phyloP scores from a whole-genome alignment of 202 grass and related monocot genomes.

The Miscanthus sacchariflorus region DNA sequence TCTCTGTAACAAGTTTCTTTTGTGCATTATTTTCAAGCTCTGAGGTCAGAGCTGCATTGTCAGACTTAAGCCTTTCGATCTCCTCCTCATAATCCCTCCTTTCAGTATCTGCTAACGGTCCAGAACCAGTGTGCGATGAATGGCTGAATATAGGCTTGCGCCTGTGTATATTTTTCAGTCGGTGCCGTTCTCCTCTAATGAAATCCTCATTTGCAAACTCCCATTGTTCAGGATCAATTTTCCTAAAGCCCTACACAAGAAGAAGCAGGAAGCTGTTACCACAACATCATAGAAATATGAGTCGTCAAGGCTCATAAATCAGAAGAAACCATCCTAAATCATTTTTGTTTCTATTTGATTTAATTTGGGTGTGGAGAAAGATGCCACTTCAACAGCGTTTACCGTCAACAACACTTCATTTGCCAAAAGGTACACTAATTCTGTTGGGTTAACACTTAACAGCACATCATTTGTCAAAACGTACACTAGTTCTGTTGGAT shows the following conservation, averaged over 20 bases:
- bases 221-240: constrained; percentile 94
- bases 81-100: constrained; percentile 77
- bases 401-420: neutral
- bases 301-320: neutral
- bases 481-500: constrained; percentile 12
- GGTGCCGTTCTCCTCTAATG: constrained; percentile 62
- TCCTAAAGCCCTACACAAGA: constrained; percentile 81
- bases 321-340: constrained; percentile 23
- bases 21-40: constrained; percentile 75
- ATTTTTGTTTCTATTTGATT: neutral
- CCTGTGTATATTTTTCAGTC: constrained; percentile 88
- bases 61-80: constrained; percentile 74
- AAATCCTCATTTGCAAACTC: constrained; percentile 96
- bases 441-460: neutral
- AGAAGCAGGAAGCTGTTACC: constrained; percentile 2
- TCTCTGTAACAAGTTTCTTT: constrained; percentile 67
- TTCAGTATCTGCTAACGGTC: constrained; percentile 62
- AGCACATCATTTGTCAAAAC: neutral
- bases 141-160: constrained; percentile 97
- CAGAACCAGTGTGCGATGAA: constrained; percentile 54
- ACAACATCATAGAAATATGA: constrained; percentile 29
- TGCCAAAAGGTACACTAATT: constrained; percentile 15
- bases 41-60: constrained; percentile 59
- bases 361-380: constrained; percentile 17
- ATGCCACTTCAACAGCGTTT: constrained; percentile 13